Conservation (phyloP, 2,329 filamentous ascomycete genomes). For the Pestalotiopsis sp. region DNA sequence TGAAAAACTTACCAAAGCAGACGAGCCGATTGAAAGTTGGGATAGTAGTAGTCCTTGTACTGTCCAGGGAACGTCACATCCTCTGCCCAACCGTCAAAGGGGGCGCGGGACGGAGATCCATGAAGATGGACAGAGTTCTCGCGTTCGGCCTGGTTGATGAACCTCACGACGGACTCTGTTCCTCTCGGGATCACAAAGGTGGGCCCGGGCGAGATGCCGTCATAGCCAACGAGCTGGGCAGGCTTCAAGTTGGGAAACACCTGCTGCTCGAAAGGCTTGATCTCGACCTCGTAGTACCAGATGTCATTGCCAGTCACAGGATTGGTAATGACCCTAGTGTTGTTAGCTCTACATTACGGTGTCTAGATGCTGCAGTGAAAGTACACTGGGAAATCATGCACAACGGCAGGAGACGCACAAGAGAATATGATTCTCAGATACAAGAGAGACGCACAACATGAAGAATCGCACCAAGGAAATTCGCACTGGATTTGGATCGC, state of each 20-base stretch:
- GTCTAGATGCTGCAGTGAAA: not conserved
- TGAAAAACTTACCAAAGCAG: conserved; percentile 45
- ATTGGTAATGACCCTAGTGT: conserved; percentile 32
- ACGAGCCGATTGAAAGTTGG: conserved; percentile 54
- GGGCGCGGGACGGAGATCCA: conserved; percentile 50
- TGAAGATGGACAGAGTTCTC: conserved; percentile 56
- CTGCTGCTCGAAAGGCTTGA: conserved; percentile 33
- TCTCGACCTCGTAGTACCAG: conserved; percentile 38
- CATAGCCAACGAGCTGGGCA: conserved; percentile 46
- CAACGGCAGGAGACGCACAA: not conserved
- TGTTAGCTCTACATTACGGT: not conserved
- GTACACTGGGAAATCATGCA: not conserved
- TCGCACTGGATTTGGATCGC: not conserved
- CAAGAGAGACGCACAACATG: not conserved
- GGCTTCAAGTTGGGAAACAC: conserved; percentile 36
- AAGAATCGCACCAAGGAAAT: not conserved
- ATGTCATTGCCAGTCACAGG: conserved; percentile 35
- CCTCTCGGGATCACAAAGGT: conserved; percentile 51
- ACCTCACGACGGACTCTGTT: conserved; percentile 53
- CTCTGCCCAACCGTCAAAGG: conserved; percentile 56
- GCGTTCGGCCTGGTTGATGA: conserved; percentile 49
- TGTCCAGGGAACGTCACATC: conserved; percentile 52
- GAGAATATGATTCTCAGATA: not conserved
- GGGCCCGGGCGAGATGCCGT: conserved; percentile 56
- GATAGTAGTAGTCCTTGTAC: conserved; percentile 62